Conservation (phyloP, 2,329 filamentous ascomycete species). For the Emergomyces orientalis region DNA sequence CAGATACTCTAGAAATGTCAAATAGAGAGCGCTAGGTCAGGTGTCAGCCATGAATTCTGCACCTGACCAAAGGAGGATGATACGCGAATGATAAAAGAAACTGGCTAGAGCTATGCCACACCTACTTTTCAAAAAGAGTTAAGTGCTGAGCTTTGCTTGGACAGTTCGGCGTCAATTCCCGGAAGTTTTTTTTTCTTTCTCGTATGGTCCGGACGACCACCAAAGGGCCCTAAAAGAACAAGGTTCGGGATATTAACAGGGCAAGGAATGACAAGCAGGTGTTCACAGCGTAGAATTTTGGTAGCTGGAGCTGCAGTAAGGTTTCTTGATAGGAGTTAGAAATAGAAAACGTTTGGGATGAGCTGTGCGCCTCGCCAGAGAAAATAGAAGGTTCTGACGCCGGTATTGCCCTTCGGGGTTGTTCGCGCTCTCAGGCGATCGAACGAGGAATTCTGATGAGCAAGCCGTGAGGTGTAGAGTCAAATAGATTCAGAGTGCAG, state of each 20-base stretch:
- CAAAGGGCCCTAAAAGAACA: neutral
- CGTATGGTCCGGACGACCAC: neutral
- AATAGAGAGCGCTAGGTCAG: neutral
- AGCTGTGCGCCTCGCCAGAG: neutral
- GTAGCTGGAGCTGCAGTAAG: neutral
- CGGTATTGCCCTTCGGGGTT: neutral
- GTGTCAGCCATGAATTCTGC: neutral
- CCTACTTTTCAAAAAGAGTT: neutral
- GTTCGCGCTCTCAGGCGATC: neutral
- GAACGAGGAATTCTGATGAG: neutral
- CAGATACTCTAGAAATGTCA: neutral
- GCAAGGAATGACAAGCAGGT: neutral
- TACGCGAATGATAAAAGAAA: neutral
- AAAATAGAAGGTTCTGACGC: neutral
- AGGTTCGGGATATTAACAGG: neutral
- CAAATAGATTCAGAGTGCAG: neutral
- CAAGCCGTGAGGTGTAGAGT: neutral
- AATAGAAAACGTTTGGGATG: neutral
- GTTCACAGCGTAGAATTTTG: neutral
- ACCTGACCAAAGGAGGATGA: neutral
- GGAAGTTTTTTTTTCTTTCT: too few relatives aligned
- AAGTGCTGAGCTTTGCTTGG: neutral
- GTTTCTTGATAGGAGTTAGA: neutral
- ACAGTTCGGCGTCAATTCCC: neutral
- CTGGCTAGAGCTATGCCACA: neutral